A percentile compares a stretch with the other conserved stretches of the same genome.
These are phyloP conservation scores for Leccinum subrobustum DNA, from an alignment of 1,284 basidiomycete species.

Conservation along the genomic window DNA sequence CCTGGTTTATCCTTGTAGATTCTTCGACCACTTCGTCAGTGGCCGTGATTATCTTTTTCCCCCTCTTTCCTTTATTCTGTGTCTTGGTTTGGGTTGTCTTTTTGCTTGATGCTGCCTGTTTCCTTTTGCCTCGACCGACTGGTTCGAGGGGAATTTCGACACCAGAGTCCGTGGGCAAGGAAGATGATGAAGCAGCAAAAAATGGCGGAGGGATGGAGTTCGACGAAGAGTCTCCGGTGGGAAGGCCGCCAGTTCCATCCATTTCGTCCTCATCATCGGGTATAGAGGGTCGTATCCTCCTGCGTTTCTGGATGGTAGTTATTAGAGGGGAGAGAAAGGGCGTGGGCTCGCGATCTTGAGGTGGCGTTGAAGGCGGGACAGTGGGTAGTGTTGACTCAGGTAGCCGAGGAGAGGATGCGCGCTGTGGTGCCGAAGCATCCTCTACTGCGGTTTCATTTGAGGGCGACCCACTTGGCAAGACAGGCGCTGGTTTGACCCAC, in stretches of 20 bases:
- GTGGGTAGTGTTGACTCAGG: constrained; percentile 26
- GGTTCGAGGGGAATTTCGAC: constrained; percentile 21
- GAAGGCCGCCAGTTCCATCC: constrained; percentile 5
- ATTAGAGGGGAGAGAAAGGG: constrained; percentile 26
- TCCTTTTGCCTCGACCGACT: constrained; percentile 14
- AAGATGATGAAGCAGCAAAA: constrained; percentile 32
- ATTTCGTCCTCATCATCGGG: constrained; percentile 17
- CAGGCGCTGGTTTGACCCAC: constrained; percentile 16
- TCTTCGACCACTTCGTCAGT: constrained; percentile 5
- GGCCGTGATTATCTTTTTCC: constrained; percentile 1
- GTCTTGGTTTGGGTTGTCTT: constrained; percentile 15
- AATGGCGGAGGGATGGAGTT: constrained; percentile 23
- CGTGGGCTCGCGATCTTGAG: constrained; percentile 18
- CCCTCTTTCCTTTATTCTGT: constrained; percentile 23
- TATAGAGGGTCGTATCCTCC: constrained; percentile 16
- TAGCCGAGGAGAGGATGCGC: constrained; percentile 8
- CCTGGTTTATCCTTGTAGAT: constrained; percentile 2
- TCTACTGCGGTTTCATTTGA: not conserved
- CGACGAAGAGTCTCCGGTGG: constrained; percentile 1
- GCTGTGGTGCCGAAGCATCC: not conserved
- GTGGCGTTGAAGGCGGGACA: constrained; percentile 29
- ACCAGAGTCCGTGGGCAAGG: constrained; percentile 22
- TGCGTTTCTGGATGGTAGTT: constrained; percentile 24
- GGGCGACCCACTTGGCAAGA: constrained; percentile 10
- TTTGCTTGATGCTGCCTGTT: constrained; percentile 9